These are phyloP conservation scores for Chrysanthemum seticuspe DNA, from an alignment of 129 eudicot genomes.

Conservation along the genomic window DNA sequence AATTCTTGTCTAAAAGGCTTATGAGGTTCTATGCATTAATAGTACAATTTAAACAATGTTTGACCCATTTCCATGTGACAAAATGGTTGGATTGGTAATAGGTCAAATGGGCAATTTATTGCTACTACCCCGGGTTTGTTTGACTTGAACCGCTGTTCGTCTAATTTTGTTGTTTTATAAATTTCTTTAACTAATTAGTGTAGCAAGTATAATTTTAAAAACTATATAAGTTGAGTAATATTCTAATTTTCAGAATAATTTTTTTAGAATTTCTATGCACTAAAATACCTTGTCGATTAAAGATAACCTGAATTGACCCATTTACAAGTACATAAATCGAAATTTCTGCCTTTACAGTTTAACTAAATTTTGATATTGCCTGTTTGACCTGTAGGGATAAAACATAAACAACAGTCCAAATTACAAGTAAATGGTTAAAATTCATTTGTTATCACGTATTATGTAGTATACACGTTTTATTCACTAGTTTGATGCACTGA, in stretches of 20 bases:
- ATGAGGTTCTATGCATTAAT: too few relatives aligned
- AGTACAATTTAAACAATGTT: too few relatives aligned
- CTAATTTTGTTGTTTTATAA: neutral
- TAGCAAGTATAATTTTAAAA: neutral
- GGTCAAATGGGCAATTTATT: neutral
- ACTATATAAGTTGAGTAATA: neutral
- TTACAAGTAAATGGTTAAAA: too few relatives aligned
- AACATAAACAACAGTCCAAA: too few relatives aligned
- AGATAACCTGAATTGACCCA: neutral
- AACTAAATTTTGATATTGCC: too few relatives aligned
- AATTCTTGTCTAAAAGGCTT: too few relatives aligned
- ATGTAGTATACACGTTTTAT: slow-evolving; percentile 6
- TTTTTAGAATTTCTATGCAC: neutral
- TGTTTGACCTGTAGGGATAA: too few relatives aligned
- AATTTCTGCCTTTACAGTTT: neutral
- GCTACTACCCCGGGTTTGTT: neutral
- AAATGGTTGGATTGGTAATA: neutral
- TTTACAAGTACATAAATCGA: neutral
- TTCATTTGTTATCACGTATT: neutral
- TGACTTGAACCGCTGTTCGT: neutral
- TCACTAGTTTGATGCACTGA: slow-evolving; percentile 9
- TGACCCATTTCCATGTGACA: neutral
- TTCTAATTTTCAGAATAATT: neutral
- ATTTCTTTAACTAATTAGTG: neutral
- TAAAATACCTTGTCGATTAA: neutral